phyloP scores from a whole-genome alignment of 1,284 basidiomycete species.

The Agroathelia rolfsii region DNA sequence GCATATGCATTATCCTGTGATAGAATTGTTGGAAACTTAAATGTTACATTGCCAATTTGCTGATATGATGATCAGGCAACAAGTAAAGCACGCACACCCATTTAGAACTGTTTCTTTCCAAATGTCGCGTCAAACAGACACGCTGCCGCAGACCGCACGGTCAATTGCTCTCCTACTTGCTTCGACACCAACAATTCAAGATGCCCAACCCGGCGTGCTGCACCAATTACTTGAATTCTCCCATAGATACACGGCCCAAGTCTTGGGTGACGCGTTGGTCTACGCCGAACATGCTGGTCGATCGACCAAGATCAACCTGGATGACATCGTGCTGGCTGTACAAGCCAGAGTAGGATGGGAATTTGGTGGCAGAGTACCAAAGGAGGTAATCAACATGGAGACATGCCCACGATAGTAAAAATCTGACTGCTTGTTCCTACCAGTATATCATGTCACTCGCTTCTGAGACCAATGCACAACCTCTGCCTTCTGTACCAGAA shows the following conservation, averaged over 20 bases:
- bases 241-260: constrained; percentile 88
- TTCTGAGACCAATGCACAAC: constrained; percentile 81
- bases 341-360: constrained; percentile 93
- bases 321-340: constrained; percentile 87
- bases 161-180: constrained; percentile 89
- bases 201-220: constrained; percentile 88
- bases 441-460: constrained; percentile 88
- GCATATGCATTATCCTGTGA: too few species aligned
- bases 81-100: not conserved
- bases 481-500: constrained; percentile 89
- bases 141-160: constrained; percentile 81
- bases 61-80: too few species aligned
- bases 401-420: constrained; percentile 3
- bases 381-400: constrained; percentile 62
- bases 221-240: constrained; percentile 95
- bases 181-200: constrained; percentile 86
- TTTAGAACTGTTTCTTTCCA: constrained; percentile 1
- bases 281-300: constrained; percentile 91
- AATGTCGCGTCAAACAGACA: constrained; percentile 62
- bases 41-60: too few species aligned
- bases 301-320: constrained; percentile 68
- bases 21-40: too few species aligned
- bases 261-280: constrained; percentile 82
- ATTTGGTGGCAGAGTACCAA: constrained; percentile 86
- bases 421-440: constrained; percentile 7